Base-by-base conservation (phyloP, 345 rosid species). In the Cardiospermum halicacabum region DNA sequence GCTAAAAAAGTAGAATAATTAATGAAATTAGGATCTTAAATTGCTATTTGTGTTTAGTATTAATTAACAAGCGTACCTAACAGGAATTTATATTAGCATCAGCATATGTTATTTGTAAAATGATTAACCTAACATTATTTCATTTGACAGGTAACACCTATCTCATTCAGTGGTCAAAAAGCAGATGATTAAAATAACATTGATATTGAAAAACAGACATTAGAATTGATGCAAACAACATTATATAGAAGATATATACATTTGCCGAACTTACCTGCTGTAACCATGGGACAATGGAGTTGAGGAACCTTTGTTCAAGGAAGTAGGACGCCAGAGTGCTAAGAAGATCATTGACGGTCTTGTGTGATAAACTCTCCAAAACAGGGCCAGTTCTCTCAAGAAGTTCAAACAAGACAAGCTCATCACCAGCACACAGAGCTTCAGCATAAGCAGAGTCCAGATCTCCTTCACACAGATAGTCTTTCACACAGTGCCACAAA, bases 341-440 rank as follows among this genome's bases (percentile, higher is more conserved):
- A 18, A 93, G 89, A 72, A 93, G 68, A 64, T 93, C 90, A 57
- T 74, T 69, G 21, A 76, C 72, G 48, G 88, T 93, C 65, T 85
- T 75, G 39, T 78, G 71, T 25, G 96, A 90, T 67, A 93, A 62
- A 64, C 78, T 82, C 58, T 88, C 92, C 57, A 90, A 60, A 53
- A 86, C 89, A 16, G 97, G 98, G 54, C 96, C 97, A 10, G 98
- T 90, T 76, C 88, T 83, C 28, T 88, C 87, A 49, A 93, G 81
- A 71, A 93, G 92, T 80, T 93, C 94, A 30, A 90, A 58, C 22
- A 90, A 76, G 60, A 86, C 74, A 51, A 81, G 78, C 57, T 93
- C 97, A 68, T 88, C 76, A 42, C 84, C 81, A 37, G 79, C 80
- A 69, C 76, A 79, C 28, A 93, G 77, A 70, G 96, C 96, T 81